Conservation (phyloP, 2,329 filamentous ascomycete species). For the Alternaria triticimaculans region DNA sequence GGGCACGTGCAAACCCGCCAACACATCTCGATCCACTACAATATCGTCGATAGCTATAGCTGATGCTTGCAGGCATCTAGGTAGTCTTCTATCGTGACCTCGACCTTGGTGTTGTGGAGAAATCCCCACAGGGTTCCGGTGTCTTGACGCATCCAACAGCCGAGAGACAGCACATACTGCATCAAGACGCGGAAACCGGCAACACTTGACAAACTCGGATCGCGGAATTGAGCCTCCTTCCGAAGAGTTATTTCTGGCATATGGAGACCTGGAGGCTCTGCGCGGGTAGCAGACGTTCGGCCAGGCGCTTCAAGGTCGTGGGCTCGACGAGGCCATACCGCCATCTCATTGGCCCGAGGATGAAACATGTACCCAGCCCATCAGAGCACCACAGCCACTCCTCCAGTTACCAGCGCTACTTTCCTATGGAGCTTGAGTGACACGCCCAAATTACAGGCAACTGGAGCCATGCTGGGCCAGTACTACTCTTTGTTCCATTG, state of each 20-base stretch:
- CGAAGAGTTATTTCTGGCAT: slow-evolving; percentile 11
- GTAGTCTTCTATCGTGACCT: neutral
- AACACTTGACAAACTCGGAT: neutral
- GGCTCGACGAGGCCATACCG: slow-evolving; percentile 11
- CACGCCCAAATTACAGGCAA: slow-evolving; percentile 31
- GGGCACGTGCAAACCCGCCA: slow-evolving; percentile 22
- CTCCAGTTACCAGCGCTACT: slow-evolving; percentile 23
- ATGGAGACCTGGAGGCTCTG: slow-evolving; percentile 13
- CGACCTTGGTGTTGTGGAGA: neutral
- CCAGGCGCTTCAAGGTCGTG: slow-evolving; percentile 28
- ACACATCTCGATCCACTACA: slow-evolving; percentile 5
- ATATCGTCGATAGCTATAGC: neutral
- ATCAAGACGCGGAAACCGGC: slow-evolving; percentile 1
- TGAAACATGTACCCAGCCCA: slow-evolving; percentile 34
- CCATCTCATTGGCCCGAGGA: slow-evolving; percentile 30
- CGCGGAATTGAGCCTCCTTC: neutral
- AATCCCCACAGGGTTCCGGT: neutral
- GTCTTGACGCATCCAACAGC: neutral
- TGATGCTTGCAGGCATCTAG: neutral
- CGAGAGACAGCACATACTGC: neutral
- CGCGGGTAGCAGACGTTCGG: slow-evolving; percentile 14
- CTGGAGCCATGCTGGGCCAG: slow-evolving; percentile 41
- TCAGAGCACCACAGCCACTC: slow-evolving; percentile 39
- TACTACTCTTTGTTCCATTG: slow-evolving; percentile 35
- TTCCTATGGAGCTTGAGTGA: slow-evolving; percentile 26